A percentile compares a stretch with the other conserved stretches of the same genome.
Evolutionary conservation across 257 asterid genomes (phyloP).

Genomic region (Solanum dulcamara): DNA sequence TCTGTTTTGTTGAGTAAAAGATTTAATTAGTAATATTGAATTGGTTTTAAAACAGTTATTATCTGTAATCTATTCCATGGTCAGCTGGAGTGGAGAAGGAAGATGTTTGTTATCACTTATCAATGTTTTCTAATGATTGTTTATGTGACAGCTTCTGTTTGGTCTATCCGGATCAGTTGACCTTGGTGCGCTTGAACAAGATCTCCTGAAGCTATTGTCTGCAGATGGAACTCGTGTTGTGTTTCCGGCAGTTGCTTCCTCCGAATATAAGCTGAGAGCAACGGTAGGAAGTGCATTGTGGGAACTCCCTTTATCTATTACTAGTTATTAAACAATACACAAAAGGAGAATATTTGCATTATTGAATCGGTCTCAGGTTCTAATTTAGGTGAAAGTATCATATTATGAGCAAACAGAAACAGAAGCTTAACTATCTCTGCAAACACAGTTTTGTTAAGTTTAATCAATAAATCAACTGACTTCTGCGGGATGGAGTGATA

Average conservation of each 20-base stretch:
- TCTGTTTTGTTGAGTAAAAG: neutral
- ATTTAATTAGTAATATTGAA: neutral
- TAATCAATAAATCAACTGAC: neutral
- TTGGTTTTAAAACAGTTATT: neutral
- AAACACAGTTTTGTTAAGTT: neutral
- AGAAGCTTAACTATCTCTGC: neutral
- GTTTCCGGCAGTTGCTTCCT: conserved; percentile 62
- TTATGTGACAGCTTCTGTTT: conserved; percentile 57
- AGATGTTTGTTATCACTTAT: neutral
- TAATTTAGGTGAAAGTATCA: neutral
- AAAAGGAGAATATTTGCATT: neutral
- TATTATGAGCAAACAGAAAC: neutral
- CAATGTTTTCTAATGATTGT: neutral
- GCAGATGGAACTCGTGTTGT: conserved; percentile 26
- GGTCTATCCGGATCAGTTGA: conserved; percentile 64
- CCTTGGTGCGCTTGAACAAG: conserved; percentile 64
- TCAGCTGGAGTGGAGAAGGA: neutral
- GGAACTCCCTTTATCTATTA: neutral
- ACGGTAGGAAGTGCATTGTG: conserved; percentile 39
- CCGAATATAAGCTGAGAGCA: conserved; percentile 74
- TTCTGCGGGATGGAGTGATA: neutral
- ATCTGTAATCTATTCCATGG: neutral
- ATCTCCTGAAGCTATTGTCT: conserved; percentile 47
- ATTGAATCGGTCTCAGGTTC: neutral
- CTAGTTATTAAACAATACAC: neutral